Evolutionary conservation across 2,329 filamentous ascomycete species (phyloP), one percentile per base, ranked within the genome.

Genomic region (Monilinia polystroma): DNA sequence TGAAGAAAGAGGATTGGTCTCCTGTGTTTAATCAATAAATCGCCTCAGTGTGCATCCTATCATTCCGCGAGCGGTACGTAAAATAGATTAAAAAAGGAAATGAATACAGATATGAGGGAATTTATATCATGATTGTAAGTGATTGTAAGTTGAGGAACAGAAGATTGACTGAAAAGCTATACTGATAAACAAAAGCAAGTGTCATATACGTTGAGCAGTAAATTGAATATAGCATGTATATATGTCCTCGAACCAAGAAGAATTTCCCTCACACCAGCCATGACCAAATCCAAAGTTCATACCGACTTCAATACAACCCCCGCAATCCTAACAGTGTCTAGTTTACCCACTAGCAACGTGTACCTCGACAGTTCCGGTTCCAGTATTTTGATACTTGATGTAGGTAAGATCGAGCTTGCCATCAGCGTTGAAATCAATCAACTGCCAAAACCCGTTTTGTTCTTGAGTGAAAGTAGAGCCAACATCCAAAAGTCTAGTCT

Each of bases 351-450:
- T 64, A 32, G 66, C 66, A 53, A 67, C 66, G 53, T 63, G 59
- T 35, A 67, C 59, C 53, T 67, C 66, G 2, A 67, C 59, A 3
- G 52, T 67, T 11, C 59, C 59, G 14, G 43, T 67, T 4, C 59
- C 59, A 7, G 66, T 67, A 32, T 67, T 57, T 20, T 64, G 52
- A 47, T 64, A 49, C 53, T 67, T 67, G 12, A 67, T 67, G 64
- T 67, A 67, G 11, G 45, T 52, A n/a, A 67, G 47, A 23, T 67
- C 66, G 10, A 64, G 55, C n/a, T 52, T 54, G 12, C 66, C 66
- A 64, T 67, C 59, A 26, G 35, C 45, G 23, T 64, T 67, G 8
- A 55, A 67, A 45, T 67, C 66, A 35, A 67, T 52, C 51, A 67
- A 45, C 7, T 45, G n/a, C 58, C 58, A 67, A 32, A 43, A 12